A percentile compares a stretch with the other conserved stretches of the same genome.
phyloP scores from a whole-genome alignment of 116 monocot genomes.

The Posidonia oceanica region DNA sequence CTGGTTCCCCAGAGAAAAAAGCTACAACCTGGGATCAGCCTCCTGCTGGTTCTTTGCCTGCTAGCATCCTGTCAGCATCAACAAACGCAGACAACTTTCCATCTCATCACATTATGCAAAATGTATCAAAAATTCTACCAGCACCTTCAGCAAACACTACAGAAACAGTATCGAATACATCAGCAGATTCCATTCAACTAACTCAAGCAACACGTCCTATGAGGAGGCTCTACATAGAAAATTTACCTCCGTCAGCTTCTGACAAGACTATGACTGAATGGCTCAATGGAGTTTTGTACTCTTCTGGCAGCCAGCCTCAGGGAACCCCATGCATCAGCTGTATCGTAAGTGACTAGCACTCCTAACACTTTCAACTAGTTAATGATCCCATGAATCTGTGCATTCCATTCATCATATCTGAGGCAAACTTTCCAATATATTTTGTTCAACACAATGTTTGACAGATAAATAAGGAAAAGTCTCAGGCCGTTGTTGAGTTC shows the following conservation, averaged over 20 bases:
- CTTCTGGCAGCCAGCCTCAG: constrained; percentile 33
- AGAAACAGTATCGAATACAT: constrained; percentile 16
- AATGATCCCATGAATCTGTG: neutral
- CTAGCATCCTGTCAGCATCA: constrained; percentile 16
- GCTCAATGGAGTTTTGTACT: constrained; percentile 58
- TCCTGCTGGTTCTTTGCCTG: constrained; percentile 35
- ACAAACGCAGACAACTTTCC: constrained; percentile 1
- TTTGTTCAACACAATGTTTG: neutral
- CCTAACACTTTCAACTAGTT: neutral
- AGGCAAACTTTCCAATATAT: neutral
- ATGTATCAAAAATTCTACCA: constrained; percentile 12
- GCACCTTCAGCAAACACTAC: constrained; percentile 13
- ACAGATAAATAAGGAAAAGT: constrained; percentile 90
- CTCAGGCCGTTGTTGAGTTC: constrained; percentile 93
- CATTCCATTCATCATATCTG: neutral
- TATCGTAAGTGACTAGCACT: constrained; percentile 52
- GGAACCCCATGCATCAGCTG: constrained; percentile 87
- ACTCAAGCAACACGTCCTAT: constrained; percentile 93
- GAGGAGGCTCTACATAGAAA: constrained; percentile 90
- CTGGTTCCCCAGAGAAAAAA: constrained; percentile 60
- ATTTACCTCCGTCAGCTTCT: constrained; percentile 53
- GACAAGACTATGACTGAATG: constrained; percentile 60
- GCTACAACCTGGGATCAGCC: constrained; percentile 69
- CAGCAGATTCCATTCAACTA: constrained; percentile 67
- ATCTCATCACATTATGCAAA: neutral